Evolutionary conservation across 2,329 filamentous ascomycete genomes (phyloP).

Genomic region (Pyrenochaeta sp.): DNA sequence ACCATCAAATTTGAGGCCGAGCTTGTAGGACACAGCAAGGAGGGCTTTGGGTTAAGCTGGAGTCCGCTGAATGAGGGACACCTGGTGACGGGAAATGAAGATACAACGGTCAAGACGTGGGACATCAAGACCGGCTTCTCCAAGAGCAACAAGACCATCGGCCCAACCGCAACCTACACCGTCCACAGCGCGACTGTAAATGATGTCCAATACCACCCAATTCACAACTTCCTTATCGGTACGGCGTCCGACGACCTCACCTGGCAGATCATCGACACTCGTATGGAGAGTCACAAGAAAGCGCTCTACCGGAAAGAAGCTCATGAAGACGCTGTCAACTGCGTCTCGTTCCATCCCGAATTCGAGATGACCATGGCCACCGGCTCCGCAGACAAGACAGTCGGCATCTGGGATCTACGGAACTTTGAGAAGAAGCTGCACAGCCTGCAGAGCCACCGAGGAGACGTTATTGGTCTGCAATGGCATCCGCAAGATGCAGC

Average conservation of each 20-base stretch:
- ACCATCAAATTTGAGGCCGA: conserved; percentile 83
- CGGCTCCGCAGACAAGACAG: conserved; percentile 92
- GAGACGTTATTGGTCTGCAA: conserved; percentile 87
- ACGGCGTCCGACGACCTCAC: conserved; percentile 95
- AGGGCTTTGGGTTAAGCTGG: conserved; percentile 95
- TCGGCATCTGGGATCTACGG: conserved; percentile 93
- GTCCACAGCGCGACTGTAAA: conserved; percentile 94
- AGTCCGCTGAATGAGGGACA: conserved; percentile 83
- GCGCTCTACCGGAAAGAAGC: conserved; percentile 76
- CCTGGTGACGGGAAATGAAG: conserved; percentile 89
- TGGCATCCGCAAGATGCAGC: conserved; percentile 94
- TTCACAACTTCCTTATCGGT: conserved; percentile 81
- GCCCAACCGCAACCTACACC: conserved; percentile 78
- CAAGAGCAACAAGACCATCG: conserved; percentile 73
- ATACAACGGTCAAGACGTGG: conserved; percentile 92
- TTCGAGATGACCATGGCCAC: conserved; percentile 92
- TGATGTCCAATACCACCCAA: conserved; percentile 93
- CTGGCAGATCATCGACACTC: conserved; percentile 89
- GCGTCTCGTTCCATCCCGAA: conserved; percentile 91
- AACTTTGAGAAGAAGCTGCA: conserved; percentile 91
- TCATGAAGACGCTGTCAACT: conserved; percentile 92
- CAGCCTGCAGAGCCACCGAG: conserved; percentile 85
- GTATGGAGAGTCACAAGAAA: conserved; percentile 70
- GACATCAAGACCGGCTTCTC: conserved; percentile 78
- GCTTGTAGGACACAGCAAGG: conserved; percentile 82